A percentile compares a stretch with the other conserved stretches of the same genome.
Evolutionary conservation across 805 yeast genomes (phyloP).

Genomic region (Torulaspora microellipsoides): DNA sequence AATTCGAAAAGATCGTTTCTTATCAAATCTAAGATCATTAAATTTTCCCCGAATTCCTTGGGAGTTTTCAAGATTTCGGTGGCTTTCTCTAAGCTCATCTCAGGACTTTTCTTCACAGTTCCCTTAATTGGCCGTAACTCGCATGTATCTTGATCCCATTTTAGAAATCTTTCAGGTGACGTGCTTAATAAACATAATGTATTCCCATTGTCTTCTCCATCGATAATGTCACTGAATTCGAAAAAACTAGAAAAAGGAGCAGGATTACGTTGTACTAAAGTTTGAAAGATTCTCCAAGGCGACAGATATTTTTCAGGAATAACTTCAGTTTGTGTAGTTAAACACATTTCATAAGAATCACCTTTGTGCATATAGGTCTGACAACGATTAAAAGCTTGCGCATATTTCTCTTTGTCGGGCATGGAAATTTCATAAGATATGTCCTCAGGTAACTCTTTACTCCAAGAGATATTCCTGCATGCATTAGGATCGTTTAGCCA

Average conservation of each 20-base stretch:
- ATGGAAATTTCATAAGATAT: constrained; percentile 33
- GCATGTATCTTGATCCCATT: constrained; percentile 62
- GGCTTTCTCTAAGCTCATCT: constrained; percentile 55
- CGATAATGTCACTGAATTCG: constrained; percentile 43
- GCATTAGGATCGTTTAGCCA: not conserved
- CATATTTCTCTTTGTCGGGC: constrained; percentile 55
- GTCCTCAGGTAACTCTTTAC: constrained; percentile 18
- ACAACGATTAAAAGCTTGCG: constrained; percentile 52
- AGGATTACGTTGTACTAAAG: constrained; percentile 69
- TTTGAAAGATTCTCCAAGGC: constrained; percentile 80
- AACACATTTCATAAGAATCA: constrained; percentile 89
- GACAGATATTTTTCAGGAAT: constrained; percentile 44
- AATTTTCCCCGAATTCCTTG: constrained; percentile 91
- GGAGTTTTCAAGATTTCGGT: constrained; percentile 65
- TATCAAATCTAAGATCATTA: constrained; percentile 94
- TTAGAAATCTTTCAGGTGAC: constrained; percentile 89
- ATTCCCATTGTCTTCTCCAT: constrained; percentile 41
- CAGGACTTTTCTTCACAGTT: constrained; percentile 67
- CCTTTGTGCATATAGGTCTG: constrained; percentile 69
- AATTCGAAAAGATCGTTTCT: constrained; percentile 82
- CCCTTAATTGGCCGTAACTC: constrained; percentile 96
- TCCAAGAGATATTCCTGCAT: constrained; percentile 8
- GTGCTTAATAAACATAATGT: constrained; percentile 61
- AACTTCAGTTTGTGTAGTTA: constrained; percentile 70
- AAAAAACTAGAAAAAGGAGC: constrained; percentile 88